Conservation (phyloP, 2,329 filamentous ascomycete species). For the Ilyonectria sp. region DNA sequence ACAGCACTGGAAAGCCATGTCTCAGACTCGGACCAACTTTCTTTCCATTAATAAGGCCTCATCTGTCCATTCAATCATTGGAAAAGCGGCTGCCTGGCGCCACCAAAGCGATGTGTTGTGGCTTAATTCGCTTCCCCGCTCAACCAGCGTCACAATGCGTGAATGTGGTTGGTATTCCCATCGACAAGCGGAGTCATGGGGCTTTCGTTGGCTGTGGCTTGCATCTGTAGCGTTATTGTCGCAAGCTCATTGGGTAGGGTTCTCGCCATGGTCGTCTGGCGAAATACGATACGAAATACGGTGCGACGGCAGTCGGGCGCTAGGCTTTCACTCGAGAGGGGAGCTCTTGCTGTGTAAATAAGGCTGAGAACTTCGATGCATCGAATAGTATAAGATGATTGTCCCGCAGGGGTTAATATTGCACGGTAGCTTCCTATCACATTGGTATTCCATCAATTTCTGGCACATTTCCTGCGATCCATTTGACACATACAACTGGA, state of each 20-base stretch:
- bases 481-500: neutral
- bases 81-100: neutral
- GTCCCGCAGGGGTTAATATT: neutral
- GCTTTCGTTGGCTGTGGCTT: conserved; percentile 23
- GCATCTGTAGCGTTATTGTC: neutral
- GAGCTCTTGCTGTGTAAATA: neutral
- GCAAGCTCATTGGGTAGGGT: conserved; percentile 12
- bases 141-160: neutral
- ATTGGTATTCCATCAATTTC: neutral
- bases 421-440: neutral
- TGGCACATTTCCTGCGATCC: neutral
- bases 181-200: neutral
- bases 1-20: too few relatives aligned
- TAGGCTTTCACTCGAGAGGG: neutral
- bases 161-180: neutral
- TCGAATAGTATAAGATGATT: neutral
- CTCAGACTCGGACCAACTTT: too few relatives aligned
- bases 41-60: too few relatives aligned
- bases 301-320: neutral
- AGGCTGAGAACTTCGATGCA: neutral
- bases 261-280: conserved; percentile 3
- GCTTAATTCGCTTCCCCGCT: neutral
- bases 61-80: conserved; percentile 22
- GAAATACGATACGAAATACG: conserved; percentile 32
- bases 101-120: neutral